phyloP scores from a whole-genome alignment of 306 rosid genomes.

The Sicyos edulis region DNA sequence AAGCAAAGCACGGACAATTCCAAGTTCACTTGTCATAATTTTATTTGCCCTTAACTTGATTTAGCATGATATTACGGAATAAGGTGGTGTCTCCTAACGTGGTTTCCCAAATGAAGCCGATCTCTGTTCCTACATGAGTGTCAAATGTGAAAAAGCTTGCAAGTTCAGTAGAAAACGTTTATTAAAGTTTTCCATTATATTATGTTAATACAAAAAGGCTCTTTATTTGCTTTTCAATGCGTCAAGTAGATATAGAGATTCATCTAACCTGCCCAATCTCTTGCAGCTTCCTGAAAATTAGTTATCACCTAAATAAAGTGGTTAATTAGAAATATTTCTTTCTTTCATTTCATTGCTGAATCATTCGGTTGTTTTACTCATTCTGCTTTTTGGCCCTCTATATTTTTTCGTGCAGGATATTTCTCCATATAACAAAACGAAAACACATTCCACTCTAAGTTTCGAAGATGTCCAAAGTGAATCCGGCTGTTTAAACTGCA shows the following conservation, averaged over 20 bases:
- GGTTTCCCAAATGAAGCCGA: not conserved
- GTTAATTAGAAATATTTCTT: not conserved
- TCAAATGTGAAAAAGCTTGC: not conserved
- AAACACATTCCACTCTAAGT: constrained; percentile 22
- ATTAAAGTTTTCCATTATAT: not conserved
- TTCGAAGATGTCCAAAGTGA: constrained; percentile 26
- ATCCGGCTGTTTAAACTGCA: constrained; percentile 43
- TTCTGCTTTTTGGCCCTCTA: not conserved
- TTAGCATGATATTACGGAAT: constrained; percentile 1
- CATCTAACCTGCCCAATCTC: not conserved
- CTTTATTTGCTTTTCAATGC: not conserved
- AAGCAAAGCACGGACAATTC: not conserved
- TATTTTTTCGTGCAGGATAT: constrained; percentile 31
- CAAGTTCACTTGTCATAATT: not conserved
- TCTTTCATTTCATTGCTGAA: not conserved
- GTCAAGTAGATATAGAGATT: not conserved
- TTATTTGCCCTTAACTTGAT: not conserved
- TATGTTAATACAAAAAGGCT: not conserved
- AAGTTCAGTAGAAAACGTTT: not conserved
- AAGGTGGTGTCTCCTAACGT: not conserved
- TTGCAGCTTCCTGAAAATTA: not conserved
- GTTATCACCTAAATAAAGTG: not conserved
- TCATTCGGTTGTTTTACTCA: not conserved
- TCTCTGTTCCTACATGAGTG: not conserved
- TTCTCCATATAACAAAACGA: constrained; percentile 28